Evolutionary conservation across 176 grass and related monocot species (phyloP).

Genomic region (maize (Zea mays)): Zm-B73-REFERENCE-NAM-5.0 NC_050100.1:120331001-120331500

Average conservation of each 20-base stretch:
- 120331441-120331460: not conserved
- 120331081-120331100: conserved; percentile 11
- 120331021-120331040: conserved; percentile 1
- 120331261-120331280: conserved; percentile 11
- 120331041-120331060: not conserved
- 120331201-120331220: not conserved
- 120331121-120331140: not conserved
- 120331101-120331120: not conserved
- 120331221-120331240: not conserved
- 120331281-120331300: conserved; percentile 13
- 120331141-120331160: not conserved
- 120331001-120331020: conserved; percentile 36
- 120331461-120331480: conserved; percentile 35
- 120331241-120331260: not conserved
- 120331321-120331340: not conserved
- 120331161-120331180: not conserved
- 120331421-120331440: conserved; percentile 29
- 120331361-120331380: conserved; percentile 30
- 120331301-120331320: not conserved
- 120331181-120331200: not conserved
- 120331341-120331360: not conserved
- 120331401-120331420: conserved; percentile 80
- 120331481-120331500: conserved; percentile 80
- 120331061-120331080: conserved; percentile 15
- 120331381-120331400: conserved; percentile 84